Percentiles rank a stretch among this genome's conserved stretches.
Evolutionary conservation across 169 alveolate genomes (phyloP).

Genomic region (Miamiensis avidus): DNA sequence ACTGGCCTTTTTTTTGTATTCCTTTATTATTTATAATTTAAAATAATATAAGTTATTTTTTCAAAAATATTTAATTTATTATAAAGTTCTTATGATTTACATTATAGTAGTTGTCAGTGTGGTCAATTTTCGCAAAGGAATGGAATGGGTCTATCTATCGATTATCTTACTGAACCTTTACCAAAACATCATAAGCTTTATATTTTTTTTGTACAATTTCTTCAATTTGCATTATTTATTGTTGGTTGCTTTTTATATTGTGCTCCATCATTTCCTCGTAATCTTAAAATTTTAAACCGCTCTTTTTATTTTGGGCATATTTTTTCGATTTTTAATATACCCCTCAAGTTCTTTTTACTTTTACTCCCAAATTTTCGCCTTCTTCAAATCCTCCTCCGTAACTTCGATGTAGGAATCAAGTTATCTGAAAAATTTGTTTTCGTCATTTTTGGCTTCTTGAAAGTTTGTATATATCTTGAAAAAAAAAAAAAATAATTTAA

Average conservation of each 20-base stretch:
- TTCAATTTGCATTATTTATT: neutral
- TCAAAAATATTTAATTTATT: neutral
- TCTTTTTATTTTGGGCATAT: neutral
- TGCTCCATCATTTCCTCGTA: neutral
- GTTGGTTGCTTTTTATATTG: neutral
- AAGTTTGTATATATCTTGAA: too few species aligned
- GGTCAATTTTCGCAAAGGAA: neutral
- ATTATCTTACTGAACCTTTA: neutral
- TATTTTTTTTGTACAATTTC: neutral
- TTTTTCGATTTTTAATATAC: neutral
- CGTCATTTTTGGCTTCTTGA: neutral
- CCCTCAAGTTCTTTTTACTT: neutral
- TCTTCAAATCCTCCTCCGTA: neutral
- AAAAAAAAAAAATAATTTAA: too few species aligned
- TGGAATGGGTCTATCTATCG: neutral
- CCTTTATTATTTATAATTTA: too few species aligned
- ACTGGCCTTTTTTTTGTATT: neutral
- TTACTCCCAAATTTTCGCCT: neutral
- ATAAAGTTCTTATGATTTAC: neutral
- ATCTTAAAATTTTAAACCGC: neutral
- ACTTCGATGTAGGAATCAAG: neutral
- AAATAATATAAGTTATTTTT: too few species aligned
- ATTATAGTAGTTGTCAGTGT: neutral
- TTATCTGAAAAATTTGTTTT: too few species aligned
- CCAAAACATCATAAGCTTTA: neutral